Evolutionary conservation across 1,284 basidiomycete genomes (phyloP), one percentile per base, ranked within the genome.

Genomic region (Earliella scabrosa): DNA sequence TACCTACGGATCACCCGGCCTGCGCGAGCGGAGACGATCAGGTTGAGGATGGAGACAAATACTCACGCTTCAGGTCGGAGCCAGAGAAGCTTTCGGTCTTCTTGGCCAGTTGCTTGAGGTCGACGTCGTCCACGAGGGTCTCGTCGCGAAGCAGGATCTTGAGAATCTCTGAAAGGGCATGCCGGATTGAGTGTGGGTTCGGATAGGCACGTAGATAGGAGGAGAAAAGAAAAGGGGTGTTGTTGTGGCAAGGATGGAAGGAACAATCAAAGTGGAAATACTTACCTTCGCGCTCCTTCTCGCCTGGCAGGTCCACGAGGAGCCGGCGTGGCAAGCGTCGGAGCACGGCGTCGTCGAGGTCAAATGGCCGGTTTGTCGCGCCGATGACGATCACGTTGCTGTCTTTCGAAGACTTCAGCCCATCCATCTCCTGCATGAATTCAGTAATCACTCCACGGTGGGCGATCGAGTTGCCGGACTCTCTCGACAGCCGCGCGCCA

Each of bases 351-450:
- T 93, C 91, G 66, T 93, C 91, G 36, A 93, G 75, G 68, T 93
- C 91, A 66, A 92, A 93, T 1, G 91, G 91, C 61, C 91, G 76
- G 71, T 98, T 98, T 1, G 96, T 98, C 2, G 96, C 96, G 31
- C 96, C 96, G 56, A 98, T 95, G 45, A 98, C 90, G 46, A 97
- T 90, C 49, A 98, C 88, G 60, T 85, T 90, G 68, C 88, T 88
- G 63, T 93, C 92, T 66, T 82, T 83, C 27, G 86, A 88, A 8
- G 88, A 84, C 67, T 85, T 93, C 54, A 97, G 75, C 2, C 96
- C 96, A 67, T 98, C 96, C 95, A 98, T 98, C 71, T 97, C 95
- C 71, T 98, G 95, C 96, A 98, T 98, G 71, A 98, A 96, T 70
- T 98, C 95, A 20, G 93, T 92, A 67, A 95, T 87, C 51, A 93